phyloP scores from a whole-genome alignment of 768 basidiomycete genomes.

The Saitozyma podzolica region DNA sequence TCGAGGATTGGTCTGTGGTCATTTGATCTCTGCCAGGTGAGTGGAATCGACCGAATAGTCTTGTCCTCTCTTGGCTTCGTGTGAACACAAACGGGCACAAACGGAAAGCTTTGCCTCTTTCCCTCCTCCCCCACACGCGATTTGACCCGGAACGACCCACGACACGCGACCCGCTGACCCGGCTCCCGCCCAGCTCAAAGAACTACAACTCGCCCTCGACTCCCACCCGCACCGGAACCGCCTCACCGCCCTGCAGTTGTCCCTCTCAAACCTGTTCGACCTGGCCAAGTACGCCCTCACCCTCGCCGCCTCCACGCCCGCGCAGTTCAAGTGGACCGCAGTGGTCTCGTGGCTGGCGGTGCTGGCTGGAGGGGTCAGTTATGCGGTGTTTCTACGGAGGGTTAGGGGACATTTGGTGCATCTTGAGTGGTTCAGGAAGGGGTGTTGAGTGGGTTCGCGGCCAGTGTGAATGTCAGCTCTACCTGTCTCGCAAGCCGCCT shows the following conservation, averaged over 20 bases:
- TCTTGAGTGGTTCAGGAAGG: slow-evolving; percentile 29
- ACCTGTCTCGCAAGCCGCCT: neutral
- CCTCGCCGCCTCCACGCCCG: slow-evolving; percentile 31
- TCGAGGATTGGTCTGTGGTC: slow-evolving; percentile 50
- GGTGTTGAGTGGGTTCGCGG: neutral
- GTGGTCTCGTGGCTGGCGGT: slow-evolving; percentile 42
- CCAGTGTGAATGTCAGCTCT: neutral
- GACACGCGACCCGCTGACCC: slow-evolving; percentile 6
- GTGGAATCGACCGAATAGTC: neutral
- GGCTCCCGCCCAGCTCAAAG: slow-evolving; percentile 33
- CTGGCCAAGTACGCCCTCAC: slow-evolving; percentile 47
- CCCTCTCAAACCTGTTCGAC: slow-evolving; percentile 47
- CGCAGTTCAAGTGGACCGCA: slow-evolving; percentile 47
- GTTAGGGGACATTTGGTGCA: slow-evolving; percentile 45
- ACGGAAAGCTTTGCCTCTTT: no score
- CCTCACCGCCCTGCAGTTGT: slow-evolving; percentile 46
- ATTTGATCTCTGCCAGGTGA: slow-evolving; percentile 48
- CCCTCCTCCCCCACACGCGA: neutral
- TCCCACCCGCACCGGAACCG: slow-evolving; percentile 45
- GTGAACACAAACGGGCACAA: no score
- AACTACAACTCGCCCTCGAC: slow-evolving; percentile 42
- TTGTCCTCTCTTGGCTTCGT: no score
- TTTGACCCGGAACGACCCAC: neutral
- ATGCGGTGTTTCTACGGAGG: slow-evolving; percentile 35
- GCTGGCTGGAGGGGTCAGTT: slow-evolving; percentile 28